These are phyloP conservation scores for Coix lacrymajobi DNA, from an alignment of 176 grass and related monocot species.

Conservation along the genomic window DNA sequence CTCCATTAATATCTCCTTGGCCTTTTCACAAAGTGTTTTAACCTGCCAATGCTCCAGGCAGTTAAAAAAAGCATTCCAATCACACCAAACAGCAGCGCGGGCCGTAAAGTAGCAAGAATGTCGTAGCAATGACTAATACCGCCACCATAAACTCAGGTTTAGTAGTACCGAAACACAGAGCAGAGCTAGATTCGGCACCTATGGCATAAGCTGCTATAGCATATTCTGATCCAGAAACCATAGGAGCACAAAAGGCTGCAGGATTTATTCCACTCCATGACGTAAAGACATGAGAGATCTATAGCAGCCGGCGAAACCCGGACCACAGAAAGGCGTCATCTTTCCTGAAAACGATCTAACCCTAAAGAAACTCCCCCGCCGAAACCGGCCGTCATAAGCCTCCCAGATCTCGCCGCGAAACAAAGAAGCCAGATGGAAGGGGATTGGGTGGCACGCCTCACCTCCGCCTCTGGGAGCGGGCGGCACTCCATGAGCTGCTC, in stretches of 20 bases:
- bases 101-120: neutral
- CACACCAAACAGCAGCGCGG: neutral
- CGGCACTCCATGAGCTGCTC: conserved; percentile 90
- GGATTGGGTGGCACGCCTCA: neutral
- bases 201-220: neutral
- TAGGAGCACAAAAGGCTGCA: neutral
- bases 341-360: conserved; percentile 1
- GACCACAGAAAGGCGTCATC: neutral
- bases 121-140: neutral
- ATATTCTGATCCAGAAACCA: conserved; percentile 19
- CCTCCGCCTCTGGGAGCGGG: conserved; percentile 71
- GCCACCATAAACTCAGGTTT: neutral
- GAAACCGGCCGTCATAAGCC: neutral
- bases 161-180: neutral
- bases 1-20: conserved; percentile 85
- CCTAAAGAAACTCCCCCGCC: conserved; percentile 13
- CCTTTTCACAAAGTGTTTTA: conserved; percentile 66
- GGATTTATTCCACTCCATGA: neutral
- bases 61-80: neutral
- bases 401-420: neutral
- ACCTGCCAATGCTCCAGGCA: conserved; percentile 35
- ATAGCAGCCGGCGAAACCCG: neutral
- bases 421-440: neutral
- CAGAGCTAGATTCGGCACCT: neutral
- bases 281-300: neutral